Evolutionary conservation across 148 eudicot species (phyloP).

Genomic region (Chenopodium quinoa): DNA sequence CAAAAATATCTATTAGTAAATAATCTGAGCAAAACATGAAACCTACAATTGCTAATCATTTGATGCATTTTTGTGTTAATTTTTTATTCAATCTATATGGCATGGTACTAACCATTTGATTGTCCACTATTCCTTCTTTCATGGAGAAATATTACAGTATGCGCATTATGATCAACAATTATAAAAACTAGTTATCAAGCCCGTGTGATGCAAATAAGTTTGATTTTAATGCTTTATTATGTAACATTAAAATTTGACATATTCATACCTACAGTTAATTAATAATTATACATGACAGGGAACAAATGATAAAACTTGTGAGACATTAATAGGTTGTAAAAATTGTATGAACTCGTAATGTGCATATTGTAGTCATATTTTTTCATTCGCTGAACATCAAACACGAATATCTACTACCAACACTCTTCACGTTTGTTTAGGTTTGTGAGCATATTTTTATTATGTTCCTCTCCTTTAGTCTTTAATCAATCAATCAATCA

Average conservation of each 20-base stretch:
- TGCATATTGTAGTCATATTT: too few relatives aligned
- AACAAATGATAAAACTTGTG: background rate
- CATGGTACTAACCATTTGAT: background rate
- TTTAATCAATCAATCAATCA: background rate
- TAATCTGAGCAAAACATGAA: background rate
- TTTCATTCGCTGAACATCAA: too few relatives aligned
- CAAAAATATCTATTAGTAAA: background rate
- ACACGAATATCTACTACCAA: too few relatives aligned
- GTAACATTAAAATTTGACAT: background rate
- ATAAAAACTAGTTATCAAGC: background rate
- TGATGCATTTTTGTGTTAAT: background rate
- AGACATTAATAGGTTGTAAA: background rate
- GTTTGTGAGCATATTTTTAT: background rate
- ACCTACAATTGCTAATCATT: background rate
- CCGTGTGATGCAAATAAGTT: background rate
- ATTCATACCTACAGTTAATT: background rate
- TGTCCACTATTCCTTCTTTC: background rate
- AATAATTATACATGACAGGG: background rate
- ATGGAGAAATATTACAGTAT: background rate
- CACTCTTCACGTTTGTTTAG: background rate
- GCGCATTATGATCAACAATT: background rate
- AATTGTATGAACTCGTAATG: too few relatives aligned
- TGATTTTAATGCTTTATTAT: background rate
- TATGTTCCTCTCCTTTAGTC: background rate
- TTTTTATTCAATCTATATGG: background rate